These are phyloP conservation scores for Aspergillus transmontanensis DNA, from an alignment of 2,329 filamentous ascomycete species.

Conservation along the genomic window DNA sequence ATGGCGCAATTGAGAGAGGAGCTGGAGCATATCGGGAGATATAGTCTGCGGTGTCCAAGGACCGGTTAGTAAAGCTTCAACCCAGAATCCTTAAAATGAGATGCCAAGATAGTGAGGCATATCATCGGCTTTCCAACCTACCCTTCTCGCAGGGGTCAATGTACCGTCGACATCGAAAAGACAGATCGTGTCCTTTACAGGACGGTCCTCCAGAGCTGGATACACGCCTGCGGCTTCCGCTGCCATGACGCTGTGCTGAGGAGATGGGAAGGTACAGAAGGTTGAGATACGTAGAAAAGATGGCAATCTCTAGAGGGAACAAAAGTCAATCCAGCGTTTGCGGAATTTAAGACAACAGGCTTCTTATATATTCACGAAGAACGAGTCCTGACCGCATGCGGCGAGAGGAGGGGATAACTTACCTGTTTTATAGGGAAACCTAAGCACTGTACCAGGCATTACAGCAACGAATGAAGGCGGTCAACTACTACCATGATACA, in stretches of 20 bases:
- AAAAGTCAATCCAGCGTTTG: constrained; percentile 20
- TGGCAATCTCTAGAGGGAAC: not conserved
- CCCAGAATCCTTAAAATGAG: not conserved
- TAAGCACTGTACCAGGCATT: constrained; percentile 3
- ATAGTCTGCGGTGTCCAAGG: constrained; percentile 54
- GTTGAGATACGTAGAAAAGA: not conserved
- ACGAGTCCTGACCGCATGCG: constrained; percentile 32
- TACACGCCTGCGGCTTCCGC: constrained; percentile 48
- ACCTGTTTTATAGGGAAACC: constrained; percentile 9
- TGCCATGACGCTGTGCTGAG: constrained; percentile 23
- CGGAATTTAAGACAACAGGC: constrained; percentile 10
- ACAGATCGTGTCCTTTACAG: constrained; percentile 87
- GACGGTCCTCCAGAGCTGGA: constrained; percentile 78
- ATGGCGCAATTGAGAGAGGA: constrained; percentile 78
- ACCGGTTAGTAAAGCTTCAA: constrained; percentile 1
- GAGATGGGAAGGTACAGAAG: not conserved
- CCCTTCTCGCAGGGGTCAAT: constrained; percentile 77
- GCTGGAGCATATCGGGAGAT: constrained; percentile 77
- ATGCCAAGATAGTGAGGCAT: no score
- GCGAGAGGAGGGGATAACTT: constrained; percentile 21
- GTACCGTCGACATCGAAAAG: constrained; percentile 98
- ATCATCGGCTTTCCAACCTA: constrained; percentile 37
- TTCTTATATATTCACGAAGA: constrained; percentile 2
- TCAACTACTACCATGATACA: not conserved
- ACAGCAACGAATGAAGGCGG: not conserved